Evolutionary conservation across 768 basidiomycete genomes (phyloP).

Genomic region (Lactifluus volemus): DNA sequence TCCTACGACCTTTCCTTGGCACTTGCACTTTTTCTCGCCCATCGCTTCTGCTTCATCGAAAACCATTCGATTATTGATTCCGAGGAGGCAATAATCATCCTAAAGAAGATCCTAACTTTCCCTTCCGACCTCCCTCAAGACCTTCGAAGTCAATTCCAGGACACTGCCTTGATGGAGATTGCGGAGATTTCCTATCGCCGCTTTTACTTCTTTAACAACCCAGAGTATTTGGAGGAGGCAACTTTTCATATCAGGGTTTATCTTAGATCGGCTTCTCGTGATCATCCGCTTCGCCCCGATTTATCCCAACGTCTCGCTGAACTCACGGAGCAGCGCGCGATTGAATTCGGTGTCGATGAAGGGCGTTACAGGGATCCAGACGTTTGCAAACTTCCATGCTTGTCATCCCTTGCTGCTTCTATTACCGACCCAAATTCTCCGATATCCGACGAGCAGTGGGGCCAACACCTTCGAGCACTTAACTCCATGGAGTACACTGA

Average conservation of each 20-base stretch:
- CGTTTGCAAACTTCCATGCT: too few relatives aligned
- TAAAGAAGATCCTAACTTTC: background rate
- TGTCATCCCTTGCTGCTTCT: background rate
- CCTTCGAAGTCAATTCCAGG: background rate
- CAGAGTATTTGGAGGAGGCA: background rate
- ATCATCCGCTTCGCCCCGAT: background rate
- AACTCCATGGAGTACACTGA: background rate
- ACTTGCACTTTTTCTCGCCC: background rate
- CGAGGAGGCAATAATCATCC: background rate
- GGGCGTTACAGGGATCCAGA: too few relatives aligned
- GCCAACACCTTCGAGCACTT: background rate
- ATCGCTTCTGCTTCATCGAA: background rate
- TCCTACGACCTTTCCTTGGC: background rate
- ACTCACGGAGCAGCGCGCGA: too few relatives aligned
- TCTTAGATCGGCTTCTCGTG: background rate
- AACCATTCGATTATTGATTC: background rate
- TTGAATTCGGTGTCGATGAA: too few relatives aligned
- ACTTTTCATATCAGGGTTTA: background rate
- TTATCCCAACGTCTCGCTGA: too few relatives aligned
- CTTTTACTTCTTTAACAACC: background rate
- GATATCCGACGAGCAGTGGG: background rate
- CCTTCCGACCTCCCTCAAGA: background rate
- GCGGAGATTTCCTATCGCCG: background rate
- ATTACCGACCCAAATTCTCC: background rate
- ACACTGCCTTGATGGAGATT: background rate